Conservation (phyloP, 129 eudicot genomes). For the Saussurea involucrata region DNA sequence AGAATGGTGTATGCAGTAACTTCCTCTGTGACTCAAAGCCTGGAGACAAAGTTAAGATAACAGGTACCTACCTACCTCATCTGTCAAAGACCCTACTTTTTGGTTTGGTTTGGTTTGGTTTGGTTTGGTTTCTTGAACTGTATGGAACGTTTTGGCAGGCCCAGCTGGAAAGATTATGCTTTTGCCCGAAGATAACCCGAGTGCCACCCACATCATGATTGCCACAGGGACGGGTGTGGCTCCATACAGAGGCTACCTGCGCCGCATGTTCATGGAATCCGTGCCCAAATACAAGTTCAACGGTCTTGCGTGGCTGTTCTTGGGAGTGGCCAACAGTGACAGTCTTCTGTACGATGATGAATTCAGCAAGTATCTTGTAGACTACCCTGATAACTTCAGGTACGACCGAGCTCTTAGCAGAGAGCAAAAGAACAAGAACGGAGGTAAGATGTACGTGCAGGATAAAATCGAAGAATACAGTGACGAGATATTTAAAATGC, state of each 20-base stretch:
- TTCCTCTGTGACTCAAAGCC: slow-evolving; percentile 92
- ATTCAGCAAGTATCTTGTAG: slow-evolving; percentile 67
- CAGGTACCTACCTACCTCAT: slow-evolving; percentile 64
- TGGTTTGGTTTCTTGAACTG: not conserved
- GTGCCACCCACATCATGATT: slow-evolving; percentile 96
- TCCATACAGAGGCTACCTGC: slow-evolving; percentile 95
- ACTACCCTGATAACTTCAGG: slow-evolving; percentile 81
- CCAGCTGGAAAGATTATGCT: slow-evolving; percentile 98
- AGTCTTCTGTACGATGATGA: slow-evolving; percentile 90
- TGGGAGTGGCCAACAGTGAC: slow-evolving; percentile 93
- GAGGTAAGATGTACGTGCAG: slow-evolving; percentile 98
- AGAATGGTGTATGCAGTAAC: slow-evolving; percentile 93
- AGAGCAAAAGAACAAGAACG: slow-evolving; percentile 82
- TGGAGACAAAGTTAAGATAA: slow-evolving; percentile 84
- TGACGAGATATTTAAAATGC: slow-evolving; percentile 72
- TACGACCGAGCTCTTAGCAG: slow-evolving; percentile 90
- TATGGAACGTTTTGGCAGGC: slow-evolving; percentile 42
- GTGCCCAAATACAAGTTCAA: slow-evolving; percentile 74
- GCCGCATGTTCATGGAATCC: slow-evolving; percentile 96
- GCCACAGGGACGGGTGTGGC: slow-evolving; percentile 99
- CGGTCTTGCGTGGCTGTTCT: slow-evolving; percentile 96
- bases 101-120: not conserved
- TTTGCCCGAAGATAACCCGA: slow-evolving; percentile 86
- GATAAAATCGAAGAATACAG: slow-evolving; percentile 97
- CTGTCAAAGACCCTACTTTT: not conserved